Evolutionary conservation across 192 early-diverging fungal species (phyloP).

Genomic region (Oehlia diaphana): DNA sequence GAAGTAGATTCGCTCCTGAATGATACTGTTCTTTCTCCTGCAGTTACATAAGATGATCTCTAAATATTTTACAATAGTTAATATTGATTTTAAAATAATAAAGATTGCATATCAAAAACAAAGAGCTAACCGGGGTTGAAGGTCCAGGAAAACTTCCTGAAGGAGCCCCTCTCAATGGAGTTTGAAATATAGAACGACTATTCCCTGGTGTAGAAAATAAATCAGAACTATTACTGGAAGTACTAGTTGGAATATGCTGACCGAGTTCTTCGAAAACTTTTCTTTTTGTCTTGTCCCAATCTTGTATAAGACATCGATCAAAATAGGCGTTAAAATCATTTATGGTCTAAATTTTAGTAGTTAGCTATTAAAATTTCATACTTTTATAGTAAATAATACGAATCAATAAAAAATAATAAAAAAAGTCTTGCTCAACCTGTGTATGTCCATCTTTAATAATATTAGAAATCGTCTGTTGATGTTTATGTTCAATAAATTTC

Average conservation of each 20-base stretch:
- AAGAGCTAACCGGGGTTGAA: neutral
- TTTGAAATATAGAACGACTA: slow-evolving; percentile 9
- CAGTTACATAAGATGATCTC: neutral
- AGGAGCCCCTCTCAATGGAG: neutral
- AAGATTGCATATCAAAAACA: neutral
- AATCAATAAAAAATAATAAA: neutral
- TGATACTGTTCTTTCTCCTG: neutral
- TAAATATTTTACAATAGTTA: neutral
- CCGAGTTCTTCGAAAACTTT: slow-evolving; percentile 85
- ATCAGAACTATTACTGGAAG: neutral
- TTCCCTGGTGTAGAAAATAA: neutral
- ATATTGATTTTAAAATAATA: too few species aligned
- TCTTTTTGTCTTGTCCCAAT: slow-evolving; percentile 76
- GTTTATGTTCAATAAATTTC: slow-evolving; percentile 26
- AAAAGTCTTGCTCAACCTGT: neutral
- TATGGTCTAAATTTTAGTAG: slow-evolving; percentile 42
- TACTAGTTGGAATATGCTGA: slow-evolving; percentile 47
- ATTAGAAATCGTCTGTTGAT: slow-evolving; percentile 13
- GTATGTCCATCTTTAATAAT: slow-evolving; percentile 27
- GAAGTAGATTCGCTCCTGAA: neutral
- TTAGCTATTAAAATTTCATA: neutral
- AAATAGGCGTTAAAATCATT: slow-evolving; percentile 67
- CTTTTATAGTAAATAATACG: neutral
- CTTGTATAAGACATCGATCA: slow-evolving; percentile 54
- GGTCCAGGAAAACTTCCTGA: neutral